Percentiles rank a stretch among this genome's conserved stretches.
phyloP scores from a whole-genome alignment of 495 filamentous ascomycete genomes.

The Aspergillus steynii region DNA sequence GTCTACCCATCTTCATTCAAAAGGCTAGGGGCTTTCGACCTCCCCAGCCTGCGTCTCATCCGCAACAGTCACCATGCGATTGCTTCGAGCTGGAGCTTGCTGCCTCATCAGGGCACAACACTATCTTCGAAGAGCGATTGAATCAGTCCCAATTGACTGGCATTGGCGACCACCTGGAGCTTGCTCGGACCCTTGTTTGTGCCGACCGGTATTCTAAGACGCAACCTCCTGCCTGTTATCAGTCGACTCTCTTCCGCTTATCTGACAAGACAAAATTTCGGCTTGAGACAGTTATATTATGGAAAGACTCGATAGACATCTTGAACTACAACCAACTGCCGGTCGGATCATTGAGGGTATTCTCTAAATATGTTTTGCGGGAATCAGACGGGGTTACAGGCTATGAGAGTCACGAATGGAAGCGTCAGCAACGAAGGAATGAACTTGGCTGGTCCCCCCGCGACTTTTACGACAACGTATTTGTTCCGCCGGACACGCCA shows the following conservation, averaged over 20 bases:
- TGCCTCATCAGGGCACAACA: slow-evolving; percentile 10
- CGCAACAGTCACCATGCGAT: slow-evolving; percentile 3
- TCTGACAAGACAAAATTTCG: slow-evolving; percentile 20
- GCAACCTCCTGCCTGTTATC: slow-evolving; percentile 33
- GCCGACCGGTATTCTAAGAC: slow-evolving; percentile 29
- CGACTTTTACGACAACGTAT: slow-evolving; percentile 67
- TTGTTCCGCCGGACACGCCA: slow-evolving; percentile 51
- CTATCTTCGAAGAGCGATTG: slow-evolving; percentile 22
- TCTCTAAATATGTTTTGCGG: slow-evolving; percentile 33
- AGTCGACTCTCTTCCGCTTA: slow-evolving; percentile 27
- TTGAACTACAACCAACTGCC: slow-evolving; percentile 22
- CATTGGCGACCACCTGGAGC: slow-evolving; percentile 25
- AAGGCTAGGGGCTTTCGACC: slow-evolving; percentile 5
- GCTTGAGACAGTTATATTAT: slow-evolving; percentile 35
- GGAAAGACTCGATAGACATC: slow-evolving; percentile 41
- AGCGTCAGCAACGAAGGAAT: not conserved
- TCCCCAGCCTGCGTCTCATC: not conserved
- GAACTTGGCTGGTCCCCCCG: slow-evolving; percentile 44
- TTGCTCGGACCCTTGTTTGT: slow-evolving; percentile 21
- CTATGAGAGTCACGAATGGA: not conserved
- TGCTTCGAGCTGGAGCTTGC: slow-evolving; percentile 23
- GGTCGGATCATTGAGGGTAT: slow-evolving; percentile 22
- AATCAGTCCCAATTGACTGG: slow-evolving; percentile 18
- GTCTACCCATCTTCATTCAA: slow-evolving; percentile 26
- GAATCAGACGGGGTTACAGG: slow-evolving; percentile 21